A percentile compares a stretch with the other conserved stretches of the same genome.
Conservation (phyloP, 2,329 filamentous ascomycete genomes). For the Nemania bipapillata region DNA sequence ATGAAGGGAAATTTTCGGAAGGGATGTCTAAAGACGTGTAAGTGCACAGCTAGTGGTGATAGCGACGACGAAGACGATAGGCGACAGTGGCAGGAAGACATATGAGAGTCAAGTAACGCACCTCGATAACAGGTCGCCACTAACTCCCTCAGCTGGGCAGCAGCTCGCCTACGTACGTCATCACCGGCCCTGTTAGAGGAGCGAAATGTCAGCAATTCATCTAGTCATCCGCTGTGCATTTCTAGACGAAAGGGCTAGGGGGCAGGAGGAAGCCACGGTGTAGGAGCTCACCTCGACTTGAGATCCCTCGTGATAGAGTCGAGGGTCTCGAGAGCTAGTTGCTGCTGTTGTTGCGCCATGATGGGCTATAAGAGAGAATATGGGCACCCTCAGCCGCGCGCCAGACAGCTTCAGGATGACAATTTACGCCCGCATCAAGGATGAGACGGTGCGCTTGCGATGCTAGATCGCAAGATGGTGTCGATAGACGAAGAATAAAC, state of each 20-base stretch:
- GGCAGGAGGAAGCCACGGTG: background rate
- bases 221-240: background rate
- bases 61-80: background rate
- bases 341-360: slow-evolving; percentile 61
- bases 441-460: slow-evolving; percentile 38
- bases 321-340: slow-evolving; percentile 66
- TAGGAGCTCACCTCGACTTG: slow-evolving; percentile 61
- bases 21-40: slow-evolving; percentile 70
- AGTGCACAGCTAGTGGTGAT: slow-evolving; percentile 29
- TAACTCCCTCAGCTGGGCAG: slow-evolving; percentile 65
- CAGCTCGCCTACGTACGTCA: slow-evolving; percentile 64
- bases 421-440: slow-evolving; percentile 45
- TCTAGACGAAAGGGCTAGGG: background rate
- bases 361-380: slow-evolving; percentile 39
- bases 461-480: slow-evolving; percentile 40
- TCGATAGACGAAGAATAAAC: background rate
- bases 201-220: slow-evolving; percentile 16
- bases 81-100: slow-evolving; percentile 1
- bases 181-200: slow-evolving; percentile 55
- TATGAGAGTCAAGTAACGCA: slow-evolving; percentile 46
- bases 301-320: slow-evolving; percentile 66
- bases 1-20: slow-evolving; percentile 76
- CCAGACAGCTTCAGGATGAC: slow-evolving; percentile 49
- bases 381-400: slow-evolving; percentile 45
- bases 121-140: slow-evolving; percentile 67